Base-by-base conservation (phyloP, 163 green algal genomes). In the Coccomyxa subellipsoidea region DNA sequence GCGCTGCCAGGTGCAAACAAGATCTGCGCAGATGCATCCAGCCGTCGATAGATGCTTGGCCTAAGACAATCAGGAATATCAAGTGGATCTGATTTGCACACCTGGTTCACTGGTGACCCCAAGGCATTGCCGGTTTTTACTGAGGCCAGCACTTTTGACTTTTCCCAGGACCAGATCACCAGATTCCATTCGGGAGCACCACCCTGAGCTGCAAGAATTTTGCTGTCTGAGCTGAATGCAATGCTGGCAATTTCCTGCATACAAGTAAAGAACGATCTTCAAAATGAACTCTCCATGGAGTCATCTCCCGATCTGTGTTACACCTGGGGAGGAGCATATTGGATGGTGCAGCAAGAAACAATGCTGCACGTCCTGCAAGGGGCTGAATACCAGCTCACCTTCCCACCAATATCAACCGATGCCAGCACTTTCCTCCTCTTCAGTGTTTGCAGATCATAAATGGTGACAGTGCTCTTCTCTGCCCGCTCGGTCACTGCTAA, bases 121-220 rank as follows among this genome's bases (percentile, higher is more conserved):
- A 91, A 86, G 54, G 91, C 82, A 82, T 93, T 95, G 34, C 86
- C 92, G 32, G 90, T 93, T 47, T 87, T 85, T 23, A 90, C 85
- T 47, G 70, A 85, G n/a, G 84, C 77, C 10, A 84, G 85, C 39
- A 96, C 81, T 79, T 97, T 98, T 66, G 84, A 83, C 86, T 97
- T 97, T 82, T 98, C 95, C 94, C 94, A 98, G 0, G 90, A 81
- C 94, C 94, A 98, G 32, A 98, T 80, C 66, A 94, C 85, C 54
- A 98, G 83, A 82, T 93, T 96, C 90, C 93, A 98, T 29, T 98
- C 94, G 31, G 94, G 94, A 0, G 87, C 90, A 15, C 92, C 95
- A 32, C 90, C 93, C 83, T 97, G 95, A 4, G 91, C 93, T 38
- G 92, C 90, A 79, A 98, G 84, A 81, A 93, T 86, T 84, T 93